Percentiles rank a stretch among this genome's conserved stretches.
phyloP scores from a whole-genome alignment of 768 basidiomycete species.

The Lentinula sp. region DNA sequence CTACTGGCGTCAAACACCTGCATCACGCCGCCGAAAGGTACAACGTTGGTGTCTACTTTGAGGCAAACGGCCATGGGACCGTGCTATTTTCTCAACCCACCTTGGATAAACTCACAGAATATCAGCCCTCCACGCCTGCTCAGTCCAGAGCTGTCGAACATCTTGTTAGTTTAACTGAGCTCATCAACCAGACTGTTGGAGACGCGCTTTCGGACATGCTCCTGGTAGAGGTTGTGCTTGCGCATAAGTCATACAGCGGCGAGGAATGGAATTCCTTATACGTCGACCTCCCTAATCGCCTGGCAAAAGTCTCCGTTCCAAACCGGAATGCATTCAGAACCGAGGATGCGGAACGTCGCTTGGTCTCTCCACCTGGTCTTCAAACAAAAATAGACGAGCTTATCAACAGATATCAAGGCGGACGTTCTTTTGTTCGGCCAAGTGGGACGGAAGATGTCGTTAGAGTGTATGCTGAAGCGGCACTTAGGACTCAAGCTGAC shows the following conservation, averaged over 20 bases:
- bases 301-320: constrained; percentile 87
- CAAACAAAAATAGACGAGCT: constrained; percentile 81
- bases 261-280: constrained; percentile 92
- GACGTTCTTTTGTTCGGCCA: constrained; percentile 90
- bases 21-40: constrained; percentile 96
- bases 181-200: constrained; percentile 98
- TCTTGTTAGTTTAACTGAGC: constrained; percentile 66
- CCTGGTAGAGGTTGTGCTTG: constrained; percentile 87
- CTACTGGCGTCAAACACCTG: constrained; percentile 96
- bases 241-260: constrained; percentile 80
- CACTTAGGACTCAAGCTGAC: constrained; percentile 66
- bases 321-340: constrained; percentile 85
- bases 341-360: constrained; percentile 86
- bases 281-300: constrained; percentile 87
- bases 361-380: constrained; percentile 74
- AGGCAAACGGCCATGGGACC: constrained; percentile 98
- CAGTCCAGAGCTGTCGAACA: constrained; percentile 77
- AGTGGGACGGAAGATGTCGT: constrained; percentile 99
- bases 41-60: constrained; percentile 97
- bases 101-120: constrained; percentile 48
- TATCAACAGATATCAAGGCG: constrained; percentile 71
- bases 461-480: constrained; percentile 93
- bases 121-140: constrained; percentile 76
- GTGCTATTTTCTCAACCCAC: constrained; percentile 86
- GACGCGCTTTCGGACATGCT: constrained; percentile 96